Conservation (phyloP, 2,329 filamentous ascomycete genomes). For the Botryosphaeria dothidea region DNA sequence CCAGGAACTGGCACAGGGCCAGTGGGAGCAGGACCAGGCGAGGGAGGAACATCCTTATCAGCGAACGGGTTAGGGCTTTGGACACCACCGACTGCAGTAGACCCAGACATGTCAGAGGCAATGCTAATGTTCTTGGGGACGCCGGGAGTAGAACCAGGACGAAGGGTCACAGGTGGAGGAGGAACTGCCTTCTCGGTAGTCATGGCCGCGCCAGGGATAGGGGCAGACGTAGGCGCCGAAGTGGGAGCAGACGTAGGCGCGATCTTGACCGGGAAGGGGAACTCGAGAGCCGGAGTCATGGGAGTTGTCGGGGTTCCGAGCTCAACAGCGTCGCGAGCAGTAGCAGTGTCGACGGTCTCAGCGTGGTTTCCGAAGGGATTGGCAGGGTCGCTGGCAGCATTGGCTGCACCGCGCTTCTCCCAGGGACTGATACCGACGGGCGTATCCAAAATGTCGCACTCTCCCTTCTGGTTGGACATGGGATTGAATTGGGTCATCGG, state of each 20-base stretch:
- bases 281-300: slow-evolving; percentile 10
- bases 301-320: slow-evolving; percentile 13
- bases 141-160: neutral
- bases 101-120: slow-evolving; percentile 26
- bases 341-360: slow-evolving; percentile 34
- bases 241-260: slow-evolving; percentile 7
- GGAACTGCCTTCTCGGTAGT: neutral
- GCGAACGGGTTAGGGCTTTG: neutral
- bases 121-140: neutral
- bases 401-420: slow-evolving; percentile 39
- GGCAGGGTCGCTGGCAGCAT: slow-evolving; percentile 36
- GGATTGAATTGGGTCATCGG: slow-evolving; percentile 74
- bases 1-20: slow-evolving; percentile 45
- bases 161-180: neutral
- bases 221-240: slow-evolving; percentile 1
- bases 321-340: slow-evolving; percentile 15
- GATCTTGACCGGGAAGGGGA: neutral
- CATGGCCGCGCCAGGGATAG: neutral
- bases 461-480: neutral
- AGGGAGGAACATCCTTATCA: slow-evolving; percentile 32
- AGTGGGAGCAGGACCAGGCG: slow-evolving; percentile 47
- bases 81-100: slow-evolving; percentile 21
- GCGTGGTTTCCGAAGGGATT: slow-evolving; percentile 37
- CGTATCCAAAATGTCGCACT: slow-evolving; percentile 3
- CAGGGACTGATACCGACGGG: slow-evolving; percentile 32